Evolutionary conservation across 495 filamentous ascomycete genomes (phyloP).

Genomic region (Darksidea phi): DNA sequence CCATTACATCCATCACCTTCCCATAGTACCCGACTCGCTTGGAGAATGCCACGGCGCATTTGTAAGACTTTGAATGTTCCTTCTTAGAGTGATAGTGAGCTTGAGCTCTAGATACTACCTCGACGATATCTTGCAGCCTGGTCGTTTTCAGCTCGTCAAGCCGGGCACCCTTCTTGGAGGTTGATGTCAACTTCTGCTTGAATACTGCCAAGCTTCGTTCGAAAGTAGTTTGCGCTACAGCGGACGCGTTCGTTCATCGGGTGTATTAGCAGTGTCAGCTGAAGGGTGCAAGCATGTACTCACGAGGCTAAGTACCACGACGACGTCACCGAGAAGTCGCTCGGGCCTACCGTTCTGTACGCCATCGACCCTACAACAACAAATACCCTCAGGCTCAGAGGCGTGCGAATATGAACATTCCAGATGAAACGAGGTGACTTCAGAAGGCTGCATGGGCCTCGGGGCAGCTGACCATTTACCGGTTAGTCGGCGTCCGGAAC

Average conservation of each 20-base stretch:
- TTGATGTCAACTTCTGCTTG: conserved; percentile 1
- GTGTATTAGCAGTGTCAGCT: background rate
- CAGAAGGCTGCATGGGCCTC: no score
- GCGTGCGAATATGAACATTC: no score
- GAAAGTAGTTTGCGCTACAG: background rate
- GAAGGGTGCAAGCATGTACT: background rate
- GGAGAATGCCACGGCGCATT: conserved; percentile 11
- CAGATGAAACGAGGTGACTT: no score
- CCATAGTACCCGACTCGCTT: conserved; percentile 7
- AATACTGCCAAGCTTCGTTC: conserved; percentile 4
- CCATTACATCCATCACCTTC: conserved; percentile 22
- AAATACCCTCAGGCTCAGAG: no score
- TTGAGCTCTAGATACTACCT: conserved; percentile 9
- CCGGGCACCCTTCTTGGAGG: background rate
- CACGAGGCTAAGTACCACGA: conserved; percentile 6
- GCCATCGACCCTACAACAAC: no score
- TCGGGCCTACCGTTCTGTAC: no score
- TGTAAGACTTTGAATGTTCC: background rate
- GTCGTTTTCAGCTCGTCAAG: conserved; percentile 3
- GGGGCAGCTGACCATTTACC: no score
- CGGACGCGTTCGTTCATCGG: background rate
- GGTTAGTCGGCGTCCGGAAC: no score
- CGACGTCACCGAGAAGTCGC: no score
- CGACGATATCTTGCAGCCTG: conserved; percentile 9
- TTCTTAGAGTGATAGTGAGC: background rate